Conservation (phyloP, 768 basidiomycete species). For the Polyporus arcularius region DNA sequence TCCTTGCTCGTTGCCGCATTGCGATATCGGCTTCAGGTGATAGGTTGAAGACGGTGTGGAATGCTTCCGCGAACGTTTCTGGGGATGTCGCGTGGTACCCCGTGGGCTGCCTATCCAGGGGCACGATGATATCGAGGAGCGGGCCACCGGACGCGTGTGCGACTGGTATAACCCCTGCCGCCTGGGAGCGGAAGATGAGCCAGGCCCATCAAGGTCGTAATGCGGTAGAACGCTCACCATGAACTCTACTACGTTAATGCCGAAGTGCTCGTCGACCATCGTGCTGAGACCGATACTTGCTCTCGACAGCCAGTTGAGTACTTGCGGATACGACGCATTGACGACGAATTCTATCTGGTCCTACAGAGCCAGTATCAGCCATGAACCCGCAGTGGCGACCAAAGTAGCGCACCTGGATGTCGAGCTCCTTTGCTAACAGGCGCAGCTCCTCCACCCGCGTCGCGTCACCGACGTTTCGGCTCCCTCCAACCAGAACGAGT, state of each 20-base stretch:
- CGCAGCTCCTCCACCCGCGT: slow-evolving; percentile 64
- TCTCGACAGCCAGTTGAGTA: slow-evolving; percentile 69
- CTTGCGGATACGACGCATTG: slow-evolving; percentile 75
- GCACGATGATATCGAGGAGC: slow-evolving; percentile 86
- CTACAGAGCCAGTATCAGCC: slow-evolving; percentile 38
- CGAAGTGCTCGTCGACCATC: slow-evolving; percentile 99
- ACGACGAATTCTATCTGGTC: slow-evolving; percentile 73
- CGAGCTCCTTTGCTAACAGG: slow-evolving; percentile 58
- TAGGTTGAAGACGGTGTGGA: slow-evolving; percentile 66
- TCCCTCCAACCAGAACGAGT: slow-evolving; percentile 82
- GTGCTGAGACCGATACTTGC: slow-evolving; percentile 90
- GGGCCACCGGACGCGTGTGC: slow-evolving; percentile 94
- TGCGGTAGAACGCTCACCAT: slow-evolving; percentile 57
- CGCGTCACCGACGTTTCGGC: slow-evolving; percentile 77
- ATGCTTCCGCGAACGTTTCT: slow-evolving; percentile 63
- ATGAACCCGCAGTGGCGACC: neutral
- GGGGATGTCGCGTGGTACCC: slow-evolving; percentile 81
- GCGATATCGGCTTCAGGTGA: slow-evolving; percentile 53
- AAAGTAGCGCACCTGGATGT: slow-evolving; percentile 53
- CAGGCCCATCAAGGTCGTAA: neutral
- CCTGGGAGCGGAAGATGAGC: slow-evolving; percentile 45
- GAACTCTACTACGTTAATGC: slow-evolving; percentile 96
- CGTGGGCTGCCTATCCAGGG: slow-evolving; percentile 70
- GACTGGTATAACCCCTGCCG: slow-evolving; percentile 90
- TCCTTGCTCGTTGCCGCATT: slow-evolving; percentile 68